Evolutionary conservation across 805 yeast genomes (phyloP), one percentile per base, ranked within the genome.

Genomic region (Candida chilensis): DNA sequence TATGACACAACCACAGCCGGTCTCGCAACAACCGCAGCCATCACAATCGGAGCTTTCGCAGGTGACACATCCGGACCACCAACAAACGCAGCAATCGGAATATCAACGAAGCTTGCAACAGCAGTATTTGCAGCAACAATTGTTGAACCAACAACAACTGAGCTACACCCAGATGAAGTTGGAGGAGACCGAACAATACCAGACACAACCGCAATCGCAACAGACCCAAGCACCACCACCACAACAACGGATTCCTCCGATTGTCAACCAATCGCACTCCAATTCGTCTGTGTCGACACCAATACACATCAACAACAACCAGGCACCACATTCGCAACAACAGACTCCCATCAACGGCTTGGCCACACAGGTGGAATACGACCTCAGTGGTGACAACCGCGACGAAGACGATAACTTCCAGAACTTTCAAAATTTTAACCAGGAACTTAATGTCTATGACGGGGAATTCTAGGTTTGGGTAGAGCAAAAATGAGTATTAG

Each of bases 81-180:
- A 34, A 24, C 45, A 33, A 24, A 33, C 29, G 18, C 27, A 33
- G 10, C 36, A 39, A 17, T 35, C 31, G 7, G 37, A 24, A 15
- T 30, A 24, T 10, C 28, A 33, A 24, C 19, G 29, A 12, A 29
- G 35, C 14, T 31, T 36, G 20, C 40, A 40, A 19, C 36, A 32
- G 26, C 41, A 35, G 12, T 21, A 36, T 9, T 40, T 38, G n/a
- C 48, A 39, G 17, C 47, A 38, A 27, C 49, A 45, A 16, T 30
- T 36, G 34, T 27, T 40, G n/a, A n/a, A 27, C 5, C 45, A 37
- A 21, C 42, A 36, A 21, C 50, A 42, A 20, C 31, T 31, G 16
- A n/a, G n/a, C n/a, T n/a, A n/a, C n/a, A n/a, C n/a, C n/a, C n/a
- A n/a, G n/a, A n/a, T n/a, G n/a, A n/a, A n/a, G n/a, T n/a, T n/a